Evolutionary conservation across 2,329 filamentous ascomycete species (phyloP).

Genomic region (Leptodontidium sp.): DNA sequence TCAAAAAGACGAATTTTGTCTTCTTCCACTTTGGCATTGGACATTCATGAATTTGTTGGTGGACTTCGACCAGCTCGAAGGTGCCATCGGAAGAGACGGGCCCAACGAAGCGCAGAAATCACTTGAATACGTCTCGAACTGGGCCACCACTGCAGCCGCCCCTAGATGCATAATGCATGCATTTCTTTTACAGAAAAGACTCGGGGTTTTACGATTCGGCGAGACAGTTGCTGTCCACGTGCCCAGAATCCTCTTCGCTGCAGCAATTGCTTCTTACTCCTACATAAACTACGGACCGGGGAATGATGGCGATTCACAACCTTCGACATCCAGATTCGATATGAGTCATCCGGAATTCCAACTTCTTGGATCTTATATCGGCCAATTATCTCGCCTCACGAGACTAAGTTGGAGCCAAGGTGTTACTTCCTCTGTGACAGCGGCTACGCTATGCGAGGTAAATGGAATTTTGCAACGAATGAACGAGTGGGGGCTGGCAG

Average conservation of each 20-base stretch:
- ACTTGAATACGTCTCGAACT: neutral
- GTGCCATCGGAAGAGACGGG: neutral
- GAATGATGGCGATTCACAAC: neutral
- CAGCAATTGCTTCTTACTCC: neutral
- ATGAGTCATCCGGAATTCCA: neutral
- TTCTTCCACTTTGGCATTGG: neutral
- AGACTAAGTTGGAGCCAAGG: neutral
- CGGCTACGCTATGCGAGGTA: neutral
- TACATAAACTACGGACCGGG: neutral
- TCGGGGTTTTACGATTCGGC: neutral
- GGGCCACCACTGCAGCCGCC: neutral
- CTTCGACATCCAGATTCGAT: neutral
- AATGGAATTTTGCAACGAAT: neutral
- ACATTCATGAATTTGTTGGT: slow-evolving; percentile 3
- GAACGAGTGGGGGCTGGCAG: neutral
- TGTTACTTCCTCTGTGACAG: neutral
- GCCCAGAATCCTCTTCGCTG: neutral
- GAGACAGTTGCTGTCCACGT: neutral
- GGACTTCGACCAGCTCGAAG: neutral
- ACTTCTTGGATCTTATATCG: neutral
- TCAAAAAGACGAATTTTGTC: neutral
- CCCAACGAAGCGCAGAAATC: neutral
- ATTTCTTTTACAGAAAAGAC: neutral
- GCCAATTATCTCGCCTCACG: neutral
- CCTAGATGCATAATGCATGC: neutral